phyloP scores from a whole-genome alignment of 495 filamentous ascomycete genomes.

The Corynascus novoguineensis region DNA sequence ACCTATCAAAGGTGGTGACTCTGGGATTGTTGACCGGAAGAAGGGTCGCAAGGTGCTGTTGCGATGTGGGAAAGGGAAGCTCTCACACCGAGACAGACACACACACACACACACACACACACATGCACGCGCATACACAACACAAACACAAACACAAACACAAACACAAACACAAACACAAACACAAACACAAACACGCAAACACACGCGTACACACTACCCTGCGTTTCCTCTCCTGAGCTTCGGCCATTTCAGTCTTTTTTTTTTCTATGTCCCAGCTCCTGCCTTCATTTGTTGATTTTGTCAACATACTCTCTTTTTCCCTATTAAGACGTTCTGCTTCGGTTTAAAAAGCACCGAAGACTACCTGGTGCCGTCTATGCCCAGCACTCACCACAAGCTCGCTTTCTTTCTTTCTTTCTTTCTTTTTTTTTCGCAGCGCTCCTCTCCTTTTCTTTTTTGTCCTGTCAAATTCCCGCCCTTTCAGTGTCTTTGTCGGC shows the following conservation, averaged over 20 bases:
- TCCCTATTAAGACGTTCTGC: background rate
- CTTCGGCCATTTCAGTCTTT: background rate
- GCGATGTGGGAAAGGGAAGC: background rate
- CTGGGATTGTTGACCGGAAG: background rate
- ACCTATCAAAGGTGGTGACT: background rate
- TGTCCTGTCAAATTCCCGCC: too few species aligned
- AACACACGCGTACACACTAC: background rate
- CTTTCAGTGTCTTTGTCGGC: background rate
- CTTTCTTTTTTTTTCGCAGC: background rate
- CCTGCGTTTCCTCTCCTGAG: background rate
- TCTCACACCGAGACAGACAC: background rate
- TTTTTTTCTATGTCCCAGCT: slow-evolving; percentile 1
- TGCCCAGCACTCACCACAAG: background rate
- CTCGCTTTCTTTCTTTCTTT: background rate
- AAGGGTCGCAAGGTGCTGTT: background rate
- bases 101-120: background rate
- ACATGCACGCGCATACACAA: background rate
- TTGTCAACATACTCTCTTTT: background rate
- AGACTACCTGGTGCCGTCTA: background rate
- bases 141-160: background rate
- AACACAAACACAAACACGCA: too few species aligned
- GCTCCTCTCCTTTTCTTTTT: background rate
- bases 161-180: too few species aligned
- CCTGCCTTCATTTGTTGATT: background rate
- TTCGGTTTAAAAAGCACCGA: background rate